Base-by-base conservation (phyloP, 495 filamentous ascomycete genomes). In the Hypoxylon crocopeplum region DNA sequence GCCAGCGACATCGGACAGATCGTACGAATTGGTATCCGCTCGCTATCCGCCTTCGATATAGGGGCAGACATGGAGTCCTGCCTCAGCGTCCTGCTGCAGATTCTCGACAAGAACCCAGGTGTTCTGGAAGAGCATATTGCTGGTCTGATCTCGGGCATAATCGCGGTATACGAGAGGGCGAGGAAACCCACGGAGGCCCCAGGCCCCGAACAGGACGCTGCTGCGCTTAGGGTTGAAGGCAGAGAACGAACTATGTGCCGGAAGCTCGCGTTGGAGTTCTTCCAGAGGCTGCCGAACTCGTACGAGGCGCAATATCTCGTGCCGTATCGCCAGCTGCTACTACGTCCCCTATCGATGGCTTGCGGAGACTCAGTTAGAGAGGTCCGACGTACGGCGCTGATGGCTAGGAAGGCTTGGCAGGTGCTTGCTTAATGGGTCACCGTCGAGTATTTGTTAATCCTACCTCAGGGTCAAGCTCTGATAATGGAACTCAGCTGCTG, bases 351-450 rank as follows among this genome's bases (percentile, higher is more conserved):
- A 46, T 70, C 74, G 2, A 37, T 57, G 12, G 76, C 77, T 11
- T 75, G 76, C 29, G 78, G 77, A 2, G 75, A 81, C 58, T 57
- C 74, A 25, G 75, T 75, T 3, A 62, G 78, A 42, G 76, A 73
- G 49, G 69, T 78, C 47, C 63, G 78, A 32, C 70, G 70, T 40
- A 68, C 66, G 46, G 78, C 78, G 20, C 48, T 73, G 38, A 33
- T 42, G 40, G 76, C 78, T 13, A 74, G 78, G 58, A 70, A 60
- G 50, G 72, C 62, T 19, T 81, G 78, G 78, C 66, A 66, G n/a
- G 50, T n/a, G 6, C 50, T 70, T n/a, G n/a, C n/a, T n/a, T n/a
- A n/a, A n/a, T n/a, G n/a, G n/a, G n/a, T n/a, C n/a, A n/a, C n/a
- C n/a, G n/a, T n/a, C n/a, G n/a, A n/a, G n/a, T n/a, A n/a, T n/a